Percentiles rank a stretch among this genome's conserved stretches.
phyloP scores from a whole-genome alignment of 1,139 yeast genomes.

The Sugiyamaella paludigena region DNA sequence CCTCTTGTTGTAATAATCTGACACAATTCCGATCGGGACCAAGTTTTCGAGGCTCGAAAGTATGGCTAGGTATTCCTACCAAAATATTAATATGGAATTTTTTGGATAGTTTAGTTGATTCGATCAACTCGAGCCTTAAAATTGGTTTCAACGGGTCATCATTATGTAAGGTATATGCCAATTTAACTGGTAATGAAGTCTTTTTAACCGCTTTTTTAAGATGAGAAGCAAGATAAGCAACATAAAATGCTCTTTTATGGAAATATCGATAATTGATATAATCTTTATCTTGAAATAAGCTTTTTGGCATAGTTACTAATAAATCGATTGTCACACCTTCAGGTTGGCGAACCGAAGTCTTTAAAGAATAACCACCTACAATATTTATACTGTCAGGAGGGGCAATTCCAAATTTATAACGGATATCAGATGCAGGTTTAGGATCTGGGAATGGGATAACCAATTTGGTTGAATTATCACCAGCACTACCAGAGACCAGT shows the following conservation, averaged over 20 bases:
- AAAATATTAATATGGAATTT: constrained; percentile 69
- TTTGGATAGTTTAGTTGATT: constrained; percentile 23
- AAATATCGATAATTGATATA: constrained; percentile 84
- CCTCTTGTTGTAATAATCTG: constrained; percentile 46
- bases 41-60: constrained; percentile 72
- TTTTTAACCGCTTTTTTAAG: constrained; percentile 38
- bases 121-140: constrained; percentile 29
- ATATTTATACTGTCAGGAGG: constrained; percentile 77
- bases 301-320: constrained; percentile 74
- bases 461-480: constrained; percentile 46
- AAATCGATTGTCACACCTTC: constrained; percentile 71
- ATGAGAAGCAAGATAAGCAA: constrained; percentile 64
- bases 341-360: constrained; percentile 67
- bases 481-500: constrained; percentile 46
- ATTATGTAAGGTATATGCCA: constrained; percentile 56
- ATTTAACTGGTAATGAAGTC: constrained; percentile 40
- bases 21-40: constrained; percentile 65
- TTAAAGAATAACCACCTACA: constrained; percentile 86
- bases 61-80: constrained; percentile 66
- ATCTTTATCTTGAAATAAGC: constrained; percentile 79
- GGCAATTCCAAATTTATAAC: constrained; percentile 66
- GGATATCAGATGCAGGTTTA: constrained; percentile 62
- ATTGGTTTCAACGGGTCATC: constrained; percentile 39
- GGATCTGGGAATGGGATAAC: constrained; percentile 80
- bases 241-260: constrained; percentile 83